These are phyloP conservation scores for Saksenaea oblongispora DNA, from an alignment of 371 early-diverging fungal species.

Conservation along the genomic window DNA sequence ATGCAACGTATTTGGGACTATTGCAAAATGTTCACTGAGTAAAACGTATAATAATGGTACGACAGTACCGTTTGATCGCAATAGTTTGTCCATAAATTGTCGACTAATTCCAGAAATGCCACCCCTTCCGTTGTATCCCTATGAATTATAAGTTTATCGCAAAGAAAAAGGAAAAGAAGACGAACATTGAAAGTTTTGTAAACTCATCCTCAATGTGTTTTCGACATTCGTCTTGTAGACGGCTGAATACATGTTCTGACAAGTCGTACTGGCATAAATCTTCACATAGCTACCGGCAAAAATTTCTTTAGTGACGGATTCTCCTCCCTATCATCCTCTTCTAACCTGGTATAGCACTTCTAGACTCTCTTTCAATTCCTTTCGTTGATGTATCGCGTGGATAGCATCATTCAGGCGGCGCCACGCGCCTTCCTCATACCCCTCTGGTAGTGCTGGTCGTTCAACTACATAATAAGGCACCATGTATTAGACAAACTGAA, in stretches of 20 bases:
- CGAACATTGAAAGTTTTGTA: slow-evolving; percentile 30
- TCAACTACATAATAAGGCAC: slow-evolving; percentile 19
- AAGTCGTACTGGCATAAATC: slow-evolving; percentile 83
- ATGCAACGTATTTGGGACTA: slow-evolving; percentile 80
- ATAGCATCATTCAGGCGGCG: slow-evolving; percentile 68
- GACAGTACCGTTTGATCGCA: slow-evolving; percentile 67
- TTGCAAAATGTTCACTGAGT: not conserved
- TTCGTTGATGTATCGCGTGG: slow-evolving; percentile 68
- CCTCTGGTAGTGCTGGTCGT: slow-evolving; percentile 70
- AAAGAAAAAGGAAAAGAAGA: not conserved
- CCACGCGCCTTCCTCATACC: slow-evolving; percentile 72
- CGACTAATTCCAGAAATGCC: slow-evolving; percentile 54
- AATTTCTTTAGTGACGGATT: not conserved
- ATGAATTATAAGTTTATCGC: not conserved
- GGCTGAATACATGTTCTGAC: slow-evolving; percentile 62
- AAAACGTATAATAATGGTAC: not conserved
- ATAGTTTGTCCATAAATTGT: slow-evolving; percentile 66
- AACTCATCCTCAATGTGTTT: slow-evolving; percentile 44
- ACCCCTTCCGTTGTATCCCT: slow-evolving; percentile 34
- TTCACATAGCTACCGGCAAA: slow-evolving; percentile 64
- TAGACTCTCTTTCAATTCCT: slow-evolving; percentile 65
- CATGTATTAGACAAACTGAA: not conserved
- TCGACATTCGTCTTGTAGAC: slow-evolving; percentile 60
- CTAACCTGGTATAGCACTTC: slow-evolving; percentile 83
- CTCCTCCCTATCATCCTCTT: not conserved